Conservation (phyloP, 2,329 filamentous ascomycete genomes). For the Arachnomyces sp. region DNA sequence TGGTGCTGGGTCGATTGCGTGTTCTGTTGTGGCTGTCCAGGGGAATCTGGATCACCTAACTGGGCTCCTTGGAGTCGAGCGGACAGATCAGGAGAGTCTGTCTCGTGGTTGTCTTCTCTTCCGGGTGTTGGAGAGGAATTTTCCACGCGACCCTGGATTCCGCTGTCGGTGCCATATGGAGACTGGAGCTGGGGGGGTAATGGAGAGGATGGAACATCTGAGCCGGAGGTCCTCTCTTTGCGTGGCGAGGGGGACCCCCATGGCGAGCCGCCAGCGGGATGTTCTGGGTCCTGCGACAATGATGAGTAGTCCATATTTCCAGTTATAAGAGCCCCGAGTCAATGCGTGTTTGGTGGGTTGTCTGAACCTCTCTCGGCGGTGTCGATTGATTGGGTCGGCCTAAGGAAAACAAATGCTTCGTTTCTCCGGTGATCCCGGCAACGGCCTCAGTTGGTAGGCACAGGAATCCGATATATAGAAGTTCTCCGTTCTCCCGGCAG, state of each 20-base stretch:
- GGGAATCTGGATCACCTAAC: constrained; percentile 30
- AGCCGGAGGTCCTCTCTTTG: constrained; percentile 38
- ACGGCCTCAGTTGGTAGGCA: not conserved
- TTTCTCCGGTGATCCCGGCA: not conserved
- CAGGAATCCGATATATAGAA: not conserved
- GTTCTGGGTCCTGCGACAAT: constrained; percentile 50
- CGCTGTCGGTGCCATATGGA: constrained; percentile 21
- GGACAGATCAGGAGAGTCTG: constrained; percentile 39
- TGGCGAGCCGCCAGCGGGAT: constrained; percentile 52
- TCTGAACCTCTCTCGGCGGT: not conserved
- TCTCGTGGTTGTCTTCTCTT: constrained; percentile 12
- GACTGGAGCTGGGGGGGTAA: constrained; percentile 31
- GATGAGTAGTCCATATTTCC: constrained; percentile 58
- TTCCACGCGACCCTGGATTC: constrained; percentile 9
- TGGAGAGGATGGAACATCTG: constrained; percentile 35
- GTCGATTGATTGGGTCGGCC: too few species aligned
- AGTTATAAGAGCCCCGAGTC: not conserved
- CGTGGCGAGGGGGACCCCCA: constrained; percentile 55
- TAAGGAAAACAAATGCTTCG: too few species aligned
- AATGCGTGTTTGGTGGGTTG: not conserved
- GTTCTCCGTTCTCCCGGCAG: too few species aligned
- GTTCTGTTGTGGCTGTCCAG: constrained; percentile 33
- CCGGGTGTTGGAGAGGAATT: constrained; percentile 10
- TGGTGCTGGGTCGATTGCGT: constrained; percentile 31
- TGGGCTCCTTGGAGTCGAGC: constrained; percentile 34